phyloP scores from a whole-genome alignment of 2,329 filamentous ascomycete genomes.

The Sphaceloma murrayae region DNA sequence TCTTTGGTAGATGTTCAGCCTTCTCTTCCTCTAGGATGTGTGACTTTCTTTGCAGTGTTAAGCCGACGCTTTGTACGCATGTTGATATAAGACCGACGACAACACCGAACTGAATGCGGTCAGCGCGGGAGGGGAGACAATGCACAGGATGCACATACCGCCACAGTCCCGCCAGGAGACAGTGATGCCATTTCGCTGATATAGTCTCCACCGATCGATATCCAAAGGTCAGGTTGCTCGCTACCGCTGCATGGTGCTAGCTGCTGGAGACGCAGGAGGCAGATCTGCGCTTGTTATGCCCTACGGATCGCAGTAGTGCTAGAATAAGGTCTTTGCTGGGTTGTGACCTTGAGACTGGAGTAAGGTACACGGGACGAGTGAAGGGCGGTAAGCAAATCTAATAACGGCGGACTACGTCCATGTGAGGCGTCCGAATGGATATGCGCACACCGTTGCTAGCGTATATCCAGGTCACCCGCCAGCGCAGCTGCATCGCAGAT shows the following conservation, averaged over 20 bases:
- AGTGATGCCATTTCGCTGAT: constrained; percentile 18
- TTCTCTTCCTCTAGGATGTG: constrained; percentile 97
- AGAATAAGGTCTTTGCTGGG: too few relatives aligned
- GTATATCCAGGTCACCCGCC: constrained; percentile 12
- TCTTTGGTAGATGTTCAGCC: constrained; percentile 61
- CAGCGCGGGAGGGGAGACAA: not conserved
- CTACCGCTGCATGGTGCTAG: constrained; percentile 6
- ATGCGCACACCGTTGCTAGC: constrained; percentile 1
- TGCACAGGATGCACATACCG: constrained; percentile 14
- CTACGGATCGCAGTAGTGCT: not conserved
- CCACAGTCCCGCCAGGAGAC: constrained; percentile 19
- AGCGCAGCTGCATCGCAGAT: not conserved
- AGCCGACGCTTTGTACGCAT: constrained; percentile 84
- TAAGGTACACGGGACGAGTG: not conserved
- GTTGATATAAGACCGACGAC: constrained; percentile 88
- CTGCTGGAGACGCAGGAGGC: constrained; percentile 10
- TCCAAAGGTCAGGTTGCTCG: constrained; percentile 1
- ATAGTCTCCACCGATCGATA: constrained; percentile 1
- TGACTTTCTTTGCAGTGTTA: constrained; percentile 95
- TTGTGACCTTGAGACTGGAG: too few relatives aligned
- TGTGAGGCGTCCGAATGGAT: constrained; percentile 4
- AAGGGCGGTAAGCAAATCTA: constrained; percentile 13
- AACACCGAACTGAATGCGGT: constrained; percentile 56
- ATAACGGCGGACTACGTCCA: constrained; percentile 7
- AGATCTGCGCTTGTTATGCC: constrained; percentile 11